phyloP scores from a whole-genome alignment of 768 basidiomycete species.

The Calocybe gangraenosa region DNA sequence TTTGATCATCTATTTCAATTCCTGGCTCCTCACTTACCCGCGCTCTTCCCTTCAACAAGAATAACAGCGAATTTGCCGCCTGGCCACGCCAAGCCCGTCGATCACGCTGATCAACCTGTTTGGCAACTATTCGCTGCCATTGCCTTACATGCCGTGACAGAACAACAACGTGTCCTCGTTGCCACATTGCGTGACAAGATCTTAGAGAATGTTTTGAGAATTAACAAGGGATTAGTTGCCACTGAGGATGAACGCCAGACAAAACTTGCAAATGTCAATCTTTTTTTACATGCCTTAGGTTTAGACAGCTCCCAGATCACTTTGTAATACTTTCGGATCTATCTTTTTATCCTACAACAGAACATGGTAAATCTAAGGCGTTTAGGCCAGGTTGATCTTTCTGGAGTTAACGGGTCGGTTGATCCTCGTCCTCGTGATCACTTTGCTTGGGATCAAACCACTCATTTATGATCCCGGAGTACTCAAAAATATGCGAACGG shows the following conservation, averaged over 20 bases:
- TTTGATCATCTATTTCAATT: constrained; percentile 86
- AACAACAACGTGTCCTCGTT: constrained; percentile 89
- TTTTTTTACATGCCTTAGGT: constrained; percentile 81
- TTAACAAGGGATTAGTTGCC: constrained; percentile 68
- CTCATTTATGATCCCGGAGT: no score
- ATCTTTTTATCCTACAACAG: no score
- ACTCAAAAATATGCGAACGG: no score
- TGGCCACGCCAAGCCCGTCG: constrained; percentile 39
- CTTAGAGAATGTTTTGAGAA: constrained; percentile 80
- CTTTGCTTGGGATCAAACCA: no score
- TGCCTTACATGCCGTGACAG: constrained; percentile 76
- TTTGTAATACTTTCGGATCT: constrained; percentile 38
- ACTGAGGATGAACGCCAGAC: constrained; percentile 71
- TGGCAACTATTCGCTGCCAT: constrained; percentile 93
- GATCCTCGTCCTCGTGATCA: no score
- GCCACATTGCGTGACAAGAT: constrained; percentile 88
- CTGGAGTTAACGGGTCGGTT: no score
- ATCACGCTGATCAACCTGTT: constrained; percentile 82
- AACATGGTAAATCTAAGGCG: no score
- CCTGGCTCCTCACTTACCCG: constrained; percentile 68
- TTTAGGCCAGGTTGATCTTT: no score
- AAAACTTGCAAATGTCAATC: constrained; percentile 89
- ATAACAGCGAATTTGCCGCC: constrained; percentile 37
- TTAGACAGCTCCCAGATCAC: constrained; percentile 67
- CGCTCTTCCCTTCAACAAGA: constrained; percentile 89